Evolutionary conservation across 1,139 yeast genomes (phyloP), one percentile per base, ranked within the genome.

Genomic region (Saccharomycopsis crataegensis): DNA sequence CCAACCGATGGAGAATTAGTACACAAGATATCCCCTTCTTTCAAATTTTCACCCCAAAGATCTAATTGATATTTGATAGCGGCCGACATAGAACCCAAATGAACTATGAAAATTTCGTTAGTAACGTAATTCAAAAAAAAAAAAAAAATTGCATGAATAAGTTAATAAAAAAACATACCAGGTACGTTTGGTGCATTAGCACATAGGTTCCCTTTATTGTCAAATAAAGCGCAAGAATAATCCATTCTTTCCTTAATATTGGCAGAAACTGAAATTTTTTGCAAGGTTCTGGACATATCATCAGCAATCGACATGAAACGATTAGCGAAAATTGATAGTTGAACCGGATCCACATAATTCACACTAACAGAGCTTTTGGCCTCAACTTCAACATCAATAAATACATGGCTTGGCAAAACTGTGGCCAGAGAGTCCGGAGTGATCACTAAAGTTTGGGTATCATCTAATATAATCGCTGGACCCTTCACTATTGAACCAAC

Each of bases 131-230:
- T 22, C 4, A 22, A 22, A 22, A 22, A 22, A 22, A 22, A 22
- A 22, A 22, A 22, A 22, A 22, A 22, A 22, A 22, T 22, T 22
- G 28, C 2, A 22, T 22, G 28, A 22, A 22, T 22, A 22, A 22
- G 28, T 22, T 22, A 22, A 22, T 22, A 22, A 22, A 4, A 4
- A 22, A 22, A 22, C 28, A 22, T 22, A 22, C 28, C 28, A 0
- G 96, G 96, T 50, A 86, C 86, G 66, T 87, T 93, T 0, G 94
- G 94, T 0, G 94, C 94, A 68, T 86, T 86, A 5, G 94, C 93
- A 22, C 84, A 88, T 57, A 86, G 72, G 51, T 83, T 87, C 22
- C 94, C 95, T 53, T 80, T 77, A 1, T 77, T 73, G 60, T 84
- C 88, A 64, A 86, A 86, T 34, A 86, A 70, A 1, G 95, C 95